Base-by-base conservation (phyloP, 2,329 filamentous ascomycete species). In the Parasarocladium wereldwijsianum region DNA sequence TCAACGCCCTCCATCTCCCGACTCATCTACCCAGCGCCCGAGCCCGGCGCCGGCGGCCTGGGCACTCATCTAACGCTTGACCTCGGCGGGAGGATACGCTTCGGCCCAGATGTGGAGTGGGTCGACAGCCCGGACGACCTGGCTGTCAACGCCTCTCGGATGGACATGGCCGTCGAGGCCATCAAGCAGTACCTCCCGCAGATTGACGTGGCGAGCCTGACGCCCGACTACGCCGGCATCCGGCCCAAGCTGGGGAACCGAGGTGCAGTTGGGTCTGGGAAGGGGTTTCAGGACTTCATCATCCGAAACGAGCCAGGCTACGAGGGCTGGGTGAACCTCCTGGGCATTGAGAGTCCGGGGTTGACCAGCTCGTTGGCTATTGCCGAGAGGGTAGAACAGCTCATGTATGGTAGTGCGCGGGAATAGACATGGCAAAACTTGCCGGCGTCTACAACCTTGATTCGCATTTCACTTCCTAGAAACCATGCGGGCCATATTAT, bases 91-190 rank as follows among this genome's bases (percentile, higher is more conserved):
- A 71, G 82, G 1, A 66, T 96, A 24, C 77, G 84, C 21, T 98
- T 98, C 51, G 90, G 90, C 0, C 90, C 90, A 0, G 90, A 98
- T 47, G 80, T 94, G 10, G 84, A 96, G 51, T 96, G 90, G 90
- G 77, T 93, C 0, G 68, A 77, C 28, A 57, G 63, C 1, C 72
- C 84, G 0, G 54, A 57, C 7, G 73, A 93, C 43, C 61, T 93
- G n/a, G 59, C 62, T 2, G 76, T 80, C 11, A 83, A 71, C 39
- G 55, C 62, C 2, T 59, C 59, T 14, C 64, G 80, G 9, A 57
- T 93, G 32, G 50, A 57, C 2, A 61, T 69, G 22, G 86, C 86
- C 0, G 51, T 93, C 0, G 59, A 59, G 8, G 82, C 83, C 44
- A 94, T 98, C 34, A 60, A 66, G 40, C 63, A 64, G 6, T 98